Base-by-base conservation (phyloP, 1,284 basidiomycete genomes). In the Trametes polyzona region DNA sequence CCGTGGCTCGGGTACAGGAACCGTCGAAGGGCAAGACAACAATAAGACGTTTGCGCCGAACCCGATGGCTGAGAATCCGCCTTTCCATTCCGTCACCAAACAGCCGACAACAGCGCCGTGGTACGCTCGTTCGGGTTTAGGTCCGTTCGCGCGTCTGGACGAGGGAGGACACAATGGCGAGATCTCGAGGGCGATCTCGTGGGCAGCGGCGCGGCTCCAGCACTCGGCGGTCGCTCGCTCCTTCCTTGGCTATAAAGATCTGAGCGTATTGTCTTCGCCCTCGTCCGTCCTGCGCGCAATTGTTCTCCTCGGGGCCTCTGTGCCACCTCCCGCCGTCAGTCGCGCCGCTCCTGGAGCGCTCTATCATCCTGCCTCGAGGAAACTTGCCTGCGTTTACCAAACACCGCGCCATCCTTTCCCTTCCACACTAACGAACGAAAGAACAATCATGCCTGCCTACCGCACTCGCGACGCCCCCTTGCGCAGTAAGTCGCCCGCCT, bases 381-480 rank as follows among this genome's bases (percentile, higher is more conserved):
- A 61, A 57, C 65, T 63, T 55, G 60, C 65, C 67, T 63, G 64
- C 68, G 67, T 69, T 64, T 67, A 63, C 64, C 67, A 59, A 64
- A 64, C 62, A 63, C 58, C 44, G 52, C 59, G 46, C 49, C 52
- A 59, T 64, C 64, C 58, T 62, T 69, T 70, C 67, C 67, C 63
- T 47, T 62, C 53, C 55, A 40, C 36, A 50, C 61, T 67, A 61
- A 71, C 66, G 70, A n/a, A n/a, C n/a, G n/a, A n/a, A n/a, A 70
- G 73, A 76, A 76, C 76, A 75, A 82, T 80, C 79, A 89, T 89
- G 87, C 87, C 87, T 73, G 86, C 85, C 53, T 77, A 83, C 69
- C 86, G 87, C 77, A 88, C 86, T 72, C 86, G 84, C 78, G 86
- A 88, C 77, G 83, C 79, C 77, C 78, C 77, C 65, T 73, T 79